Evolutionary conservation across 78 protist species (phyloP).

Genomic region (Chrysochromulina parva): DNA sequence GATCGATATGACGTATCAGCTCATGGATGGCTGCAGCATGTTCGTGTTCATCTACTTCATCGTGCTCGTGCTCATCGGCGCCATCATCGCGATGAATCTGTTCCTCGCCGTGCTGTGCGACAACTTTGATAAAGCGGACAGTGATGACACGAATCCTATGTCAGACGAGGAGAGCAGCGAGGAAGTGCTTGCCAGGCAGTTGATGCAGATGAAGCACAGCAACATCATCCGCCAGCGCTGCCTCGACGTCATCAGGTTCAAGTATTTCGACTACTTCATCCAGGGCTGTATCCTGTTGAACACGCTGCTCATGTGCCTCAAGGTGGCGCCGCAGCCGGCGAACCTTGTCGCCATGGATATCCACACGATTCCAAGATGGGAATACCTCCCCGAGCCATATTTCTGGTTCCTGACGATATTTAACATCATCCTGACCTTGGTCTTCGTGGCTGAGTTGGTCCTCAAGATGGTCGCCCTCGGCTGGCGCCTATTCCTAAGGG

Average conservation of each 20-base stretch:
- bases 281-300: background rate
- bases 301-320: background rate
- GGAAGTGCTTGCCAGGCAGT: background rate
- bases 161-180: background rate
- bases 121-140: background rate
- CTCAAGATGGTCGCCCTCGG: slow-evolving; percentile 36
- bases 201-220: background rate
- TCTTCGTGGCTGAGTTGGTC: slow-evolving; percentile 8
- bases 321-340: background rate
- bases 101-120: background rate
- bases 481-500: background rate
- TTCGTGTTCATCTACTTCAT: slow-evolving; percentile 25
- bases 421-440: background rate
- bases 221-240: background rate
- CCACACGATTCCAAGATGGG: too few relatives aligned
- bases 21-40: background rate
- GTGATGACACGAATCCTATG: background rate
- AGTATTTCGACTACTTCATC: background rate
- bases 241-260: background rate
- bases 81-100: slow-evolving; percentile 35
- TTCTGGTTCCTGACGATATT: background rate
- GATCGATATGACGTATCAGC: slow-evolving; percentile 44
- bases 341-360: background rate
- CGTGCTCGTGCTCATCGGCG: slow-evolving; percentile 21
- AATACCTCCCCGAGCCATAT: background rate